Evolutionary conservation across 495 filamentous ascomycete genomes (phyloP).

Genomic region (Evansstolkia leycettana): DNA sequence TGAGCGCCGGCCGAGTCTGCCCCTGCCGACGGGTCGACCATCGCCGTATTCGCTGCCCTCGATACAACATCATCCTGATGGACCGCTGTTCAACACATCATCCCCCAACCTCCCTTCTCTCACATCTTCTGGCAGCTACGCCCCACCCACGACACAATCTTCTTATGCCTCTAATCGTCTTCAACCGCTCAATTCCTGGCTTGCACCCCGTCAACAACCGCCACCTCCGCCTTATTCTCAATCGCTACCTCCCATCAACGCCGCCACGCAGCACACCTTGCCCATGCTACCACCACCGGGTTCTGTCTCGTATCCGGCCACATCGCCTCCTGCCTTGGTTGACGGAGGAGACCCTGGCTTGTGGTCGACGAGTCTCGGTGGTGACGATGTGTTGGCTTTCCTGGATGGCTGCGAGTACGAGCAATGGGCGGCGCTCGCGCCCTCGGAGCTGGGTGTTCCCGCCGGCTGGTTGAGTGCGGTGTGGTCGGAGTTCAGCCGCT

Average conservation of each 20-base stretch:
- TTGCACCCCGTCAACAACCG: slow-evolving; percentile 21
- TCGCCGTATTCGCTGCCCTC: slow-evolving; percentile 31
- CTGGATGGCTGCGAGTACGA: slow-evolving; percentile 33
- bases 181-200: slow-evolving; percentile 31
- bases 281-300: slow-evolving; percentile 25
- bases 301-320: slow-evolving; percentile 2
- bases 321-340: slow-evolving; percentile 1
- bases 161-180: slow-evolving; percentile 25
- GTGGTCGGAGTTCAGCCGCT: slow-evolving; percentile 25
- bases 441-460: slow-evolving; percentile 25
- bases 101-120: slow-evolving; percentile 27
- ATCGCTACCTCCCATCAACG: slow-evolving; percentile 28
- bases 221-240: slow-evolving; percentile 30
- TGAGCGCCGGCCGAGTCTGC: slow-evolving; percentile 33
- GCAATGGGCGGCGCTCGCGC: slow-evolving; percentile 17
- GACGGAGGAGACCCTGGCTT: slow-evolving; percentile 9
- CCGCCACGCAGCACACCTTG: slow-evolving; percentile 15
- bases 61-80: slow-evolving; percentile 30
- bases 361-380: slow-evolving; percentile 27
- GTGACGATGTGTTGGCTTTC: slow-evolving; percentile 36
- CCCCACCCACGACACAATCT: slow-evolving; percentile 15
- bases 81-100: slow-evolving; percentile 22
- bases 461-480: slow-evolving; percentile 30
- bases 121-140: slow-evolving; percentile 5
- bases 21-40: slow-evolving; percentile 23